Evolutionary conservation across 2,329 filamentous ascomycete genomes (phyloP), one percentile per base, ranked within the genome.

Genomic region (Chrysoporthe cubensis): DNA sequence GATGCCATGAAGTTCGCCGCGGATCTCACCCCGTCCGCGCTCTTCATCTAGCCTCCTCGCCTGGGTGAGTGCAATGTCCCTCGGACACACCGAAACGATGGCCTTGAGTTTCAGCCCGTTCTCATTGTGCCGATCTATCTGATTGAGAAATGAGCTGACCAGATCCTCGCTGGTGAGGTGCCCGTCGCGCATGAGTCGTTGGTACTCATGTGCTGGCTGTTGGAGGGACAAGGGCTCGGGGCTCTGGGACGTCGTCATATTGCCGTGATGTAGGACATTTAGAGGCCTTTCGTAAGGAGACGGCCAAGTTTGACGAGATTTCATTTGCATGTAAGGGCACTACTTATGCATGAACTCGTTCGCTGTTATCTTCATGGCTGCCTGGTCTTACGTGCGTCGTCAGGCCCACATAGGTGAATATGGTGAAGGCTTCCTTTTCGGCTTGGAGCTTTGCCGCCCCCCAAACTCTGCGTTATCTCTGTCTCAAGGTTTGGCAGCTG

Each of bases 1-100:
- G 61, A 81, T 80, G 6, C 80, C 80, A 71, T 82, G 80, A n/a
- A 81, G 66, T 5, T 76, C 75, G 2, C 79, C 76, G 56, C 79
- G 76, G 21, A 75, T 69, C 60, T 74, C 75, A 18, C 78, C 78
- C 43, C 72, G 72, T 42, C 70, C 71, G n/a, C 80, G 73, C 68
- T 81, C 80, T 37, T 77, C 73, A 62, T 82, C 80, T 21, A 82
- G 73, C n/a, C 73, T 70, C 48, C 73, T 74, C 13, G 80, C 80
- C 66, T 74, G 75, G 48, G 73, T 73, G 16, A 81, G 57, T 9
- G 79, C 71, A 43, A 77, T 71, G 65, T 79, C 74, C 67, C 73
- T 74, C 9, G 80, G 79, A 40, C 78, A 77, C 2, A 79, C 74
- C 1, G 76, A 77, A 34, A 81, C 78, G 64, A 81, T 64, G 6